These are phyloP conservation scores for Massariosphaeria phaeospora DNA, from an alignment of 495 filamentous ascomycete genomes.

Conservation along the genomic window DNA sequence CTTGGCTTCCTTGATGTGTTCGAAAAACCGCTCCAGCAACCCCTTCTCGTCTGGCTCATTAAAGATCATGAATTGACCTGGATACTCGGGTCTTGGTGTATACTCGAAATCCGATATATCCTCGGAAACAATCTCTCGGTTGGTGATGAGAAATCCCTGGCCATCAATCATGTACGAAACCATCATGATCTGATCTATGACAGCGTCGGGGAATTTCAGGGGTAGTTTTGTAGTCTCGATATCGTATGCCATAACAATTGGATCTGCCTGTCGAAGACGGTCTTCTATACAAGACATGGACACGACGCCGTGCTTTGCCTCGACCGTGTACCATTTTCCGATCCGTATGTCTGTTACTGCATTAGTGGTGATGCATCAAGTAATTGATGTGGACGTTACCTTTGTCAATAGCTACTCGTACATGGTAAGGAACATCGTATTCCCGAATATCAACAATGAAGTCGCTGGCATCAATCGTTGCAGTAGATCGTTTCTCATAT, in stretches of 20 bases:
- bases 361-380: background rate
- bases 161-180: constrained; percentile 99
- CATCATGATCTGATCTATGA: constrained; percentile 99
- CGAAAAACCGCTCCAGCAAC: constrained; percentile 86
- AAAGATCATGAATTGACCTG: constrained; percentile 91
- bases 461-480: constrained; percentile 85
- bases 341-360: constrained; percentile 71
- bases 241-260: constrained; percentile 94
- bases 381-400: constrained; percentile 44
- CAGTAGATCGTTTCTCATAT: constrained; percentile 78
- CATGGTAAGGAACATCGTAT: constrained; percentile 98
- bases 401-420: constrained; percentile 95
- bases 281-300: constrained; percentile 82
- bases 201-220: constrained; percentile 94
- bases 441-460: constrained; percentile 98
- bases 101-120: constrained; percentile 99
- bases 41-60: constrained; percentile 93
- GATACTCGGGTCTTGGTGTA: constrained; percentile 93
- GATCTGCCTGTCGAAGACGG: constrained; percentile 80
- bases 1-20: constrained; percentile 88
- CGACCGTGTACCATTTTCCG: constrained; percentile 95
- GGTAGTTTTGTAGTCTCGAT: constrained; percentile 97
- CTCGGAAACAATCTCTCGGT: constrained; percentile 95
- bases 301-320: constrained; percentile 85
- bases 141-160: constrained; percentile 96